Evolutionary conservation across 2,329 filamentous ascomycete genomes (phyloP).

Genomic region (Tolypocladium ovalisporum): DNA sequence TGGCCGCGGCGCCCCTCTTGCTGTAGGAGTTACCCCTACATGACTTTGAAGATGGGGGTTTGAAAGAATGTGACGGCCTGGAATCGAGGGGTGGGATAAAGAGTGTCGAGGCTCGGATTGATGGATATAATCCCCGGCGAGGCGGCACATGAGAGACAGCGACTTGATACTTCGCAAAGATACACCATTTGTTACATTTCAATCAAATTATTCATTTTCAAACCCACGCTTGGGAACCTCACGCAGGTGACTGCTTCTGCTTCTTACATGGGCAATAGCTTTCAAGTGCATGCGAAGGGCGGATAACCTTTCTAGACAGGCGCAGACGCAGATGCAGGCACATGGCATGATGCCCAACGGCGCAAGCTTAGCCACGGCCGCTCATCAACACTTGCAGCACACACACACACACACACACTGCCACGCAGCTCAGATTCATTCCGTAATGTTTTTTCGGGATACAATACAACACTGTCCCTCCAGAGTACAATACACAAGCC

Average conservation of each 20-base stretch:
- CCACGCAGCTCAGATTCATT: neutral
- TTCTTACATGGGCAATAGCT: neutral
- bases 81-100: neutral
- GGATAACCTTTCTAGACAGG: too few species aligned
- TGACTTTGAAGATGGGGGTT: too few species aligned
- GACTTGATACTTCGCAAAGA: neutral
- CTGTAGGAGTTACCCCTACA: slow-evolving; percentile 7
- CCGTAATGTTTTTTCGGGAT: neutral
- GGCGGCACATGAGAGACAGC: neutral
- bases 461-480: neutral
- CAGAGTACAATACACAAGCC: neutral
- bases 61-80: too few species aligned
- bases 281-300: neutral
- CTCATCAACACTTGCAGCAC: neutral
- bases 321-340: neutral
- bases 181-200: neutral
- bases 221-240: neutral
- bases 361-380: neutral
- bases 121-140: neutral
- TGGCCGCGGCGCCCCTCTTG: slow-evolving; percentile 14
- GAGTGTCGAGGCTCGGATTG: neutral
- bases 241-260: neutral
- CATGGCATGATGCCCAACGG: neutral
- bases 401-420: neutral
- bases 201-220: too few species aligned